Conservation (phyloP, 768 basidiomycete species). For the Termitomyces sp. region DNA sequence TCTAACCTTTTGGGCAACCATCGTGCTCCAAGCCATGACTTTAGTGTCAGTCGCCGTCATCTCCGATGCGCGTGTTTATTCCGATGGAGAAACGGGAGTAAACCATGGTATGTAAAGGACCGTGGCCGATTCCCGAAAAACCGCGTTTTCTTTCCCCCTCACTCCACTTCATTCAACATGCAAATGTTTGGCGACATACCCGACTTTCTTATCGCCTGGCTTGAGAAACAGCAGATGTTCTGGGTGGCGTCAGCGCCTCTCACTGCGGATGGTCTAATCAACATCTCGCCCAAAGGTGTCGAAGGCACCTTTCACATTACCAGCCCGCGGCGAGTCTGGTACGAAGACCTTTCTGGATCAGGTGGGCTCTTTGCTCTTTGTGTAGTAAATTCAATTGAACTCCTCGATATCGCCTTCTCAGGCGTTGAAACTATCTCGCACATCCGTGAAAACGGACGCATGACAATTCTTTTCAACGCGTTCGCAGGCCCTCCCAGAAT, state of each 20-base stretch:
- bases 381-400: not conserved
- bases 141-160: not conserved
- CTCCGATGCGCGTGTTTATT: slow-evolving; percentile 12
- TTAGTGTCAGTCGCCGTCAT: slow-evolving; percentile 9
- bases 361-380: slow-evolving; percentile 33
- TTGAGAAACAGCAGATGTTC: slow-evolving; percentile 58
- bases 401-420: slow-evolving; percentile 7
- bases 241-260: slow-evolving; percentile 70
- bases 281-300: slow-evolving; percentile 63
- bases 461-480: slow-evolving; percentile 58
- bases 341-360: slow-evolving; percentile 68
- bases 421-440: slow-evolving; percentile 41
- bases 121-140: not conserved
- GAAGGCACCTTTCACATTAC: slow-evolving; percentile 60
- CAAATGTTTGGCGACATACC: slow-evolving; percentile 55
- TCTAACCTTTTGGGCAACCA: slow-evolving; percentile 1
- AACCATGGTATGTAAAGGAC: slow-evolving; percentile 14
- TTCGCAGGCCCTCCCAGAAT: slow-evolving; percentile 59
- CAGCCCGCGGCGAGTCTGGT: slow-evolving; percentile 55
- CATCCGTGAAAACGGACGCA: slow-evolving; percentile 55
- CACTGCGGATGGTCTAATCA: slow-evolving; percentile 51
- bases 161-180: slow-evolving; percentile 31
- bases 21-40: slow-evolving; percentile 10
- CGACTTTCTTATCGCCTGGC: slow-evolving; percentile 48
- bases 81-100: slow-evolving; percentile 16